Percentiles rank a stretch among this genome's conserved stretches.
Conservation (phyloP, 2,329 filamentous ascomycete genomes). For the Ceratocystis cubensis region DNA sequence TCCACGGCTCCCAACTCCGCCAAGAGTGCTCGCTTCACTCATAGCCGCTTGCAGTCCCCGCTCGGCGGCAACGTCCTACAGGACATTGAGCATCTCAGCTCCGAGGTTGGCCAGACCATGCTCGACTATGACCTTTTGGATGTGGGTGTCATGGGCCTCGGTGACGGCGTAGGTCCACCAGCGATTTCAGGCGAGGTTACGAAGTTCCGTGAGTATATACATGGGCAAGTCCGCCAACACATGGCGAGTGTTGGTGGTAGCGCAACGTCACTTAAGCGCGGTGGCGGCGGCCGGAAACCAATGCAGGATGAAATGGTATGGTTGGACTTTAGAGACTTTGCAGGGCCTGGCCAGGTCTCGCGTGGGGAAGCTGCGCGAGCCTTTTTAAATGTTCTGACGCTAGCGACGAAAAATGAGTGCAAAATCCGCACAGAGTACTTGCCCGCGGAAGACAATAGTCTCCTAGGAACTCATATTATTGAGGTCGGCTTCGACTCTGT, state of each 20-base stretch:
- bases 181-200: conserved; percentile 2
- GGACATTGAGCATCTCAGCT: conserved; percentile 19
- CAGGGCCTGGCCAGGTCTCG: conserved; percentile 43
- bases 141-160: neutral
- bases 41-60: conserved; percentile 25
- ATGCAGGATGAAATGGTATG: conserved; percentile 26
- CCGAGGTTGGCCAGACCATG: conserved; percentile 3
- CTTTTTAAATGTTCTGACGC: conserved; percentile 58
- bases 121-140: conserved; percentile 10
- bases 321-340: conserved; percentile 57
- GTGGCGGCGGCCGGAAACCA: neutral
- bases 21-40: conserved; percentile 27
- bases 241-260: conserved; percentile 8
- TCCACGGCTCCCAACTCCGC: conserved; percentile 38
- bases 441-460: conserved; percentile 24
- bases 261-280: neutral
- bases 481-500: conserved; percentile 16
- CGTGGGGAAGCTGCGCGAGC: conserved; percentile 58
- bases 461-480: conserved; percentile 17
- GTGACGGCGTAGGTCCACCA: neutral
- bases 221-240: neutral
- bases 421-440: conserved; percentile 35
- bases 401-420: conserved; percentile 55
- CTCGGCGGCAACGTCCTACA: conserved; percentile 4
- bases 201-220: conserved; percentile 10